A percentile compares a stretch with the other conserved stretches of the same genome.
Evolutionary conservation across 225 moss, liverwort and hornwort genomes (phyloP).

Genomic region (Physcomitrellopsis africana): DNA sequence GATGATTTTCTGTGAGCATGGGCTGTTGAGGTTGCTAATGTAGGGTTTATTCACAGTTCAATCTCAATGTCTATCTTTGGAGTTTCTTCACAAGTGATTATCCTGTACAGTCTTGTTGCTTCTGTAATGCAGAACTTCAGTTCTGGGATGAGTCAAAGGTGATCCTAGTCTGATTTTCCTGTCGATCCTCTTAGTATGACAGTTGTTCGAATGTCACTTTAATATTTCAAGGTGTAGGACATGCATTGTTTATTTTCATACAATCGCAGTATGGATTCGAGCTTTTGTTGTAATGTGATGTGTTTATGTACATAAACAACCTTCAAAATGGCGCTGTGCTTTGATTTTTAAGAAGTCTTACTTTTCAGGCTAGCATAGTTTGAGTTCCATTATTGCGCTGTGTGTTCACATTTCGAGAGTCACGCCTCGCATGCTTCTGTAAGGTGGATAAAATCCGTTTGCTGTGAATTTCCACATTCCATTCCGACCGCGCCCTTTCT

Average conservation of each 20-base stretch:
- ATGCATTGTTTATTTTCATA: neutral
- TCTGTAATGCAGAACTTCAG: conserved; percentile 20
- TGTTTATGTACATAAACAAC: neutral
- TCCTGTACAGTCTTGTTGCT: conserved; percentile 30
- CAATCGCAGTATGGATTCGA: neutral
- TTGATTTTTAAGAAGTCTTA: neutral
- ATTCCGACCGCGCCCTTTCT: no score
- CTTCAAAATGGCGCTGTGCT: neutral
- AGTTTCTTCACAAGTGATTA: conserved; percentile 13
- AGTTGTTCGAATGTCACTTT: neutral
- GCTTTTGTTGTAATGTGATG: neutral
- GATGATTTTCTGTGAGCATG: neutral
- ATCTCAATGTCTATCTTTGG: no score
- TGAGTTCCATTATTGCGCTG: neutral
- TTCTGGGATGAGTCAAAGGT: neutral
- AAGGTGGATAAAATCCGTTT: no score
- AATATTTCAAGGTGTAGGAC: neutral
- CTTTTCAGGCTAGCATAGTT: neutral
- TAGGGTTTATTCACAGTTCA: no score
- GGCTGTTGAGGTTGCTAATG: no score
- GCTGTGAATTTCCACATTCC: no score
- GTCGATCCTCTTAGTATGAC: neutral
- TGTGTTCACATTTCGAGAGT: neutral
- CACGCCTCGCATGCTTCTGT: no score
- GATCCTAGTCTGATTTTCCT: conserved; percentile 1